phyloP scores from a whole-genome alignment of 2,329 filamentous ascomycete genomes.

The Stachybotrys elegans region DNA sequence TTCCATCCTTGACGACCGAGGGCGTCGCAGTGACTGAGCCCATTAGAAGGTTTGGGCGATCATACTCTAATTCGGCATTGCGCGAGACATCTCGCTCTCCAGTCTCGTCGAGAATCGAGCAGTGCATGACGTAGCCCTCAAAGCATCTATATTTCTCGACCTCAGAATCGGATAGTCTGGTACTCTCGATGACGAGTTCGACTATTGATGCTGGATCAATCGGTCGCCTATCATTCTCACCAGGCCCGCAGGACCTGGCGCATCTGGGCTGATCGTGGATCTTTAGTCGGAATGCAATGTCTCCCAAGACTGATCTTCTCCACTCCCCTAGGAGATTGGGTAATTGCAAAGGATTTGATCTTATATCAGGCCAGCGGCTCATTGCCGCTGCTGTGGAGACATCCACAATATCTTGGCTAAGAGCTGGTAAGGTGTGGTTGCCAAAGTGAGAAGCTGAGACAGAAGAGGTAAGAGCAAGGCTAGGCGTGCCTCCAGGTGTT shows the following conservation, averaged over 20 bases:
- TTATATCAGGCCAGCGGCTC: too few species aligned
- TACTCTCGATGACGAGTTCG: conserved; percentile 62
- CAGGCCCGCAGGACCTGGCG: conserved; percentile 76
- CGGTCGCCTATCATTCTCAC: conserved; percentile 74
- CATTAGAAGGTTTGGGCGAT: conserved; percentile 72
- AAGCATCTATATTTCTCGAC: conserved; percentile 46
- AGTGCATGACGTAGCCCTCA: conserved; percentile 68
- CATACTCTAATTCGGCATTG: conserved; percentile 66
- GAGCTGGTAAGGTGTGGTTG: too few species aligned
- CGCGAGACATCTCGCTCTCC: conserved; percentile 64
- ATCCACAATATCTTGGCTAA: too few species aligned
- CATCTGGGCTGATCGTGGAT: conserved; percentile 76
- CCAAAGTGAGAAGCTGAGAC: too few species aligned
- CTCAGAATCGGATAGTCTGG: conserved; percentile 49
- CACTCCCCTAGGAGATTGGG: conserved; percentile 20
- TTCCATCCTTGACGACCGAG: conserved; percentile 71
- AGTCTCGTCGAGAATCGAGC: conserved; percentile 67
- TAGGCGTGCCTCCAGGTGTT: too few species aligned
- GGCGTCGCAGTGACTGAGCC: conserved; percentile 72
- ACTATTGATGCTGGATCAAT: conserved; percentile 83
- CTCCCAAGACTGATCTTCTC: conserved; percentile 12
- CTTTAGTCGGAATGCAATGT: conserved; percentile 22
- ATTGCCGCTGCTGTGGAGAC: too few species aligned
- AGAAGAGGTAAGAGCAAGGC: too few species aligned
- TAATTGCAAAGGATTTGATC: too few species aligned